These are phyloP conservation scores for Starmerella stigmatis DNA, from an alignment of 805 yeast genomes.

Conservation along the genomic window DNA sequence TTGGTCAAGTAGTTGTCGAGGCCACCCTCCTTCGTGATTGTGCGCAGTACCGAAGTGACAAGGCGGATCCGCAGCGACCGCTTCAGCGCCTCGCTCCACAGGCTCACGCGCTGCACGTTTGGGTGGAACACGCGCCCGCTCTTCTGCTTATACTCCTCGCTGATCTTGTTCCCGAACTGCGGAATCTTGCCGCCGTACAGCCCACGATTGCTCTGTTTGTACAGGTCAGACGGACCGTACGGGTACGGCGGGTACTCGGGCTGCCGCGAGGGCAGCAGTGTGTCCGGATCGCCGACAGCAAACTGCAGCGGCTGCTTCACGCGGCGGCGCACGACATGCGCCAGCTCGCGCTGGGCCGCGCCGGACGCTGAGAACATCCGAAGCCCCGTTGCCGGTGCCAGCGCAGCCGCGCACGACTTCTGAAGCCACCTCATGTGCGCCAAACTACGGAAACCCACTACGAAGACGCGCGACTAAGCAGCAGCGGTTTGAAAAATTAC, in stretches of 20 bases:
- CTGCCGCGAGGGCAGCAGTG: constrained; percentile 34
- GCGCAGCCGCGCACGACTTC: background rate
- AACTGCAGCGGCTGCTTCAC: constrained; percentile 27
- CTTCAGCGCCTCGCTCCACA: constrained; percentile 77
- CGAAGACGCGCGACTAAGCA: background rate
- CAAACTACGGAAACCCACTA: background rate
- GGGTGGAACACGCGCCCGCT: constrained; percentile 69
- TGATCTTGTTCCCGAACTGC: constrained; percentile 62
- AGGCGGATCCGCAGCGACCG: constrained; percentile 48
- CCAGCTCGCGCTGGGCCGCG: constrained; percentile 20
- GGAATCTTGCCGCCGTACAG: constrained; percentile 82
- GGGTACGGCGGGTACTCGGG: constrained; percentile 53
- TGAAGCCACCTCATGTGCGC: background rate
- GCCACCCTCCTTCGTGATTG: constrained; percentile 91
- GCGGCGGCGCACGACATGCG: constrained; percentile 27
- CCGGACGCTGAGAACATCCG: constrained; percentile 19
- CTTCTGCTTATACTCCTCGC: constrained; percentile 61
- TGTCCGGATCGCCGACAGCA: constrained; percentile 41
- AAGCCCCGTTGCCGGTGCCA: background rate
- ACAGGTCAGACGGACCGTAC: constrained; percentile 66
- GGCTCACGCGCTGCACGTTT: constrained; percentile 59
- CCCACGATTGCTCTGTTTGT: constrained; percentile 79
- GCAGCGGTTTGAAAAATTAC: background rate
- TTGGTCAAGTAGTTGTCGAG: constrained; percentile 78
- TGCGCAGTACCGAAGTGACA: constrained; percentile 70